Base-by-base conservation (phyloP, 2,329 filamentous ascomycete genomes). In the Hymenoscyphus fraxineus region DNA sequence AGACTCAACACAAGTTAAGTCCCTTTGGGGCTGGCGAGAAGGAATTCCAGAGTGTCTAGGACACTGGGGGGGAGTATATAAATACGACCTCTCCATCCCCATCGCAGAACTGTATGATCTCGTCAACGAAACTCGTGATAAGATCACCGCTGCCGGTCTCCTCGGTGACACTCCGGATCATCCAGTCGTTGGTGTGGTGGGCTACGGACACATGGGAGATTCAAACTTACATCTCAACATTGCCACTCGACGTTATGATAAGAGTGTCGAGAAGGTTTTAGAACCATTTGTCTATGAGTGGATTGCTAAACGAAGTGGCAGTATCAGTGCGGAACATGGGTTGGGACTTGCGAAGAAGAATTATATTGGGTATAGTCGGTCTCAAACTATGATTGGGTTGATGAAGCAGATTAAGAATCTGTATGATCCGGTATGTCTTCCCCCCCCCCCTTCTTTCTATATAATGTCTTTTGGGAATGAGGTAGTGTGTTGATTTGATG, bases 261-360 rank as follows among this genome's bases (percentile, higher is more conserved):
- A 93, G 78, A 82, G 86, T 64, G 92, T 99, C 32, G 95, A 99
- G 80, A 86, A 91, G 77, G 82, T 86, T 32, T 83, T 99, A 47
- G 95, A 99, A 80, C 95, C 96, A 0, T 99, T 90, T 79, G 92
- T 99, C 31, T 99, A 97, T 75, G 93, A 99, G 80, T 99, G 95
- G 95, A 94, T 98, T 70, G 83, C 88, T 72, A 87, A 92, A 80
- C 85, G 91, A 58, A 89, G 89, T 68, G 95, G 95, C 67, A 97
- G 93, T 77, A 97, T 99, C 78, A 97, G 93, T 74, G 95, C 95
- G 59, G 95, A 99, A 80, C 95, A 99, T 76, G 95, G 95, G 3
- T 80, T 99, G 51, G 95, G 95, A 16, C 80, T 99, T 68, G 92
- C 93, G 59, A 99, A 99, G 88, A 97, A 96, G 82, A 90, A 92